These are phyloP conservation scores for Naganishia kalamii DNA, from an alignment of 768 basidiomycete species.

Conservation along the genomic window DNA sequence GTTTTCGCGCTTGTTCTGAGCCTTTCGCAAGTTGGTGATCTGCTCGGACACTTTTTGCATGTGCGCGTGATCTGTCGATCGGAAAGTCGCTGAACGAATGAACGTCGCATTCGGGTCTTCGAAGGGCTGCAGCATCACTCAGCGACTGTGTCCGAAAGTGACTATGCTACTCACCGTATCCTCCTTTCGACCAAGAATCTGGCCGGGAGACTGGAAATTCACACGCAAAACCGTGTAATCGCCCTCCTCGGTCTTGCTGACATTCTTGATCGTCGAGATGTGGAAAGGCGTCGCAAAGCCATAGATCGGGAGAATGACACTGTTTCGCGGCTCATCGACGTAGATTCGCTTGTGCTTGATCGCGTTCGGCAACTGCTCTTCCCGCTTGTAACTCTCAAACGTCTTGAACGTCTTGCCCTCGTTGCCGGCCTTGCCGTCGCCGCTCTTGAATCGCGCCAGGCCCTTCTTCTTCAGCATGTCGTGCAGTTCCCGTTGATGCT, in stretches of 20 bases:
- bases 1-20: constrained; percentile 91
- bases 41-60: constrained; percentile 83
- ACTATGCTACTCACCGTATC: constrained; percentile 62
- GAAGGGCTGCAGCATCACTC: constrained; percentile 46
- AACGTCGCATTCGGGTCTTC: constrained; percentile 96
- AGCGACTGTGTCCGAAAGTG: background rate
- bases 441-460: constrained; percentile 72
- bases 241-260: constrained; percentile 92
- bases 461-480: constrained; percentile 69
- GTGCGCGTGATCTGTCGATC: constrained; percentile 79
- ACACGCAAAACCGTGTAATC: constrained; percentile 90
- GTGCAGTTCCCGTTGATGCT: constrained; percentile 83
- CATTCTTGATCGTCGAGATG: constrained; percentile 96
- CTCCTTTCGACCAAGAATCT: constrained; percentile 95
- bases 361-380: constrained; percentile 78
- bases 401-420: constrained; percentile 91
- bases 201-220: constrained; percentile 97
- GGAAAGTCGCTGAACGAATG: constrained; percentile 88
- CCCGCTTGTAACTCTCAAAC: constrained; percentile 95
- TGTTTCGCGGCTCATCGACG: constrained; percentile 83
- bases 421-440: constrained; percentile 65
- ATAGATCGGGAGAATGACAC: constrained; percentile 84
- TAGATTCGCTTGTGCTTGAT: constrained; percentile 71
- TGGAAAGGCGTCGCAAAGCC: constrained; percentile 97
- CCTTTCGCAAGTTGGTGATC: constrained; percentile 92